Conservation (phyloP, 2,329 filamentous ascomycete species). For the Penicillium nordicum region DNA sequence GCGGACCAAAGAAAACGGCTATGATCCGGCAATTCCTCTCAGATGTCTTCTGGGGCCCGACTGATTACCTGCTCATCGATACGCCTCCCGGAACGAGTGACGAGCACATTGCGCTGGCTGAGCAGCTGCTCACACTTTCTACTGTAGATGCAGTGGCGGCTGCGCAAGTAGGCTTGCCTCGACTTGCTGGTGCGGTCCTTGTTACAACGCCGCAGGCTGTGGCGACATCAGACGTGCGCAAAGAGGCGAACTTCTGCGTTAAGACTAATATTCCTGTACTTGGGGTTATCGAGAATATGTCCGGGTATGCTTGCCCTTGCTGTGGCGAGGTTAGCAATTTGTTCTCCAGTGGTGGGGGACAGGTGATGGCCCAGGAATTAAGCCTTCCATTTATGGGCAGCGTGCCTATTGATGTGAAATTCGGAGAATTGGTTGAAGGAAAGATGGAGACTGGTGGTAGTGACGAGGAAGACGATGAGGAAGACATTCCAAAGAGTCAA, state of each 20-base stretch:
- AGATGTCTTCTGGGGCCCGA: slow-evolving; percentile 79
- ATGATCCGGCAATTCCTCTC: slow-evolving; percentile 97
- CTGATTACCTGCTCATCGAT: slow-evolving; percentile 93
- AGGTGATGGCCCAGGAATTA: slow-evolving; percentile 85
- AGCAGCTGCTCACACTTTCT: slow-evolving; percentile 64
- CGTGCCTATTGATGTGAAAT: slow-evolving; percentile 89
- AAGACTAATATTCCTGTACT: slow-evolving; percentile 78
- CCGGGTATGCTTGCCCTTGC: slow-evolving; percentile 53
- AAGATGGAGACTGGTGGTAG: slow-evolving; percentile 26
- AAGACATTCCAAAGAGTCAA: slow-evolving; percentile 13
- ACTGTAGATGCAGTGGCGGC: slow-evolving; percentile 25
- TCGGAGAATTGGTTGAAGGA: slow-evolving; percentile 79
- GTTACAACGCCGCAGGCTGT: slow-evolving; percentile 96
- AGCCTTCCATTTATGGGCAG: slow-evolving; percentile 77
- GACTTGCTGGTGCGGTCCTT: slow-evolving; percentile 82
- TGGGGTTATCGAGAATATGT: slow-evolving; percentile 96
- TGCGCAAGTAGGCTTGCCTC: slow-evolving; percentile 42
- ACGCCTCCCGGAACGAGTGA: slow-evolving; percentile 95
- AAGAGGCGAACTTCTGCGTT: slow-evolving; percentile 87
- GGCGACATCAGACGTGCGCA: slow-evolving; percentile 87
- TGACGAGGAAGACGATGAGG: slow-evolving; percentile 27
- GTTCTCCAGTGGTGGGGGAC: slow-evolving; percentile 85
- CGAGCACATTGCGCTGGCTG: slow-evolving; percentile 92
- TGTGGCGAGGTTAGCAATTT: slow-evolving; percentile 84
- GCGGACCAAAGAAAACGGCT: slow-evolving; percentile 96